Percentiles rank a stretch among this genome's conserved stretches.
Evolutionary conservation across 805 yeast genomes (phyloP).

Genomic region (Zygosaccharomyces kombuchaensis): DNA sequence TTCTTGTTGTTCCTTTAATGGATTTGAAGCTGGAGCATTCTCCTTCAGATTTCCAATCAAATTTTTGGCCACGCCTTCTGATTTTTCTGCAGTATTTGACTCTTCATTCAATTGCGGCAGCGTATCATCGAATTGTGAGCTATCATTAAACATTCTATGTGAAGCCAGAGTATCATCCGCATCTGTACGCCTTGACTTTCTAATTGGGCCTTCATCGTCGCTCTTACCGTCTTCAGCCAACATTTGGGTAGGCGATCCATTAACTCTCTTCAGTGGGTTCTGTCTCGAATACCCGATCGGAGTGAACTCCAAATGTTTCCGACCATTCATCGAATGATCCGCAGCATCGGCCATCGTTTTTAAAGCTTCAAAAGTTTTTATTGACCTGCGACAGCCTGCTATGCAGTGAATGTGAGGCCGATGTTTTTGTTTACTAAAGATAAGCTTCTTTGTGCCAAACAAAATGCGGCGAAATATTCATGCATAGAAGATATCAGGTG

Average conservation of each 20-base stretch:
- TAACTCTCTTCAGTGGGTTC: slow-evolving; percentile 10
- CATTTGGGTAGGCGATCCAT: slow-evolving; percentile 3
- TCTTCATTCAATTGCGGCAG: slow-evolving; percentile 21
- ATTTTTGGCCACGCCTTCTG: slow-evolving; percentile 12
- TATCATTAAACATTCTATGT: slow-evolving; percentile 27
- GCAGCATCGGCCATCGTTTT: neutral
- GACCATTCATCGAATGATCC: slow-evolving; percentile 6
- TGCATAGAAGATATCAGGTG: neutral
- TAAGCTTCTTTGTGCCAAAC: slow-evolving; percentile 1
- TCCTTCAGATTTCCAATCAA: slow-evolving; percentile 21
- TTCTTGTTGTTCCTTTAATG: slow-evolving; percentile 32
- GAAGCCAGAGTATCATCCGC: slow-evolving; percentile 28
- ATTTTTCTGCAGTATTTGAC: neutral
- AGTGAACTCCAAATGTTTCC: slow-evolving; percentile 37
- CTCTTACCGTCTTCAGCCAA: slow-evolving; percentile 3
- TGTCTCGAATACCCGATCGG: slow-evolving; percentile 39
- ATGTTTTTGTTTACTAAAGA: slow-evolving; percentile 3
- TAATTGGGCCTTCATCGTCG: slow-evolving; percentile 12
- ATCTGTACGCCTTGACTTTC: slow-evolving; percentile 17
- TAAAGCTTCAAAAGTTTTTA: neutral
- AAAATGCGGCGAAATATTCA: slow-evolving; percentile 1
- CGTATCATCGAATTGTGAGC: slow-evolving; percentile 33
- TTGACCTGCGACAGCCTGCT: neutral
- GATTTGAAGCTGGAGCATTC: slow-evolving; percentile 23
- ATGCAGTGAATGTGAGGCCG: no score